Conservation (phyloP, 352 stramenopile genomes). For the Poterioochromonas sp. region DNA sequence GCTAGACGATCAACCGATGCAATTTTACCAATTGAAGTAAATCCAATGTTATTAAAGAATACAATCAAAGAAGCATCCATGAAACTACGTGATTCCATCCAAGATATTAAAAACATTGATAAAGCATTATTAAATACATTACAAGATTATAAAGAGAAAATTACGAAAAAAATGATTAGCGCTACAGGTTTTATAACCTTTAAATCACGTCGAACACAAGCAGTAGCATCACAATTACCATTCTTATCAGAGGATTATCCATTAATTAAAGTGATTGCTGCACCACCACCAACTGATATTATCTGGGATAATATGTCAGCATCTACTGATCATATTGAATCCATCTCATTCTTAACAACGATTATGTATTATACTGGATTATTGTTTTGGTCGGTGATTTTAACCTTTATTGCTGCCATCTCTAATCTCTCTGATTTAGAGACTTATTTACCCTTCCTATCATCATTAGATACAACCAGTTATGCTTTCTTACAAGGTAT, state of each 20-base stretch:
- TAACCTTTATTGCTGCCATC: conserved; percentile 6
- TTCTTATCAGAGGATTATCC: not conserved
- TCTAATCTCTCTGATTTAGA: not conserved
- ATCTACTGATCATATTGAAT: not conserved
- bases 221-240: not conserved
- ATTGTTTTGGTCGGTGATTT: not conserved
- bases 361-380: conserved; percentile 28
- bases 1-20: not conserved
- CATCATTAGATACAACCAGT: not conserved
- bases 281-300: conserved; percentile 4
- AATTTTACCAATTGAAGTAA: not conserved
- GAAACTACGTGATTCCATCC: not conserved
- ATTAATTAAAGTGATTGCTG: not conserved
- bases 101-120: not conserved
- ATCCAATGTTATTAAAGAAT: not conserved
- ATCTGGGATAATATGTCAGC: conserved; percentile 25
- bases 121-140: not conserved
- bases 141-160: not conserved
- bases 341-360: not conserved
- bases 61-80: too few species aligned
- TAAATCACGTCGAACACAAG: not conserved
- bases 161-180: not conserved
- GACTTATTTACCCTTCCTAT: conserved; percentile 10
- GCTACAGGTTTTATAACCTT: conserved; percentile 31
- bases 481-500: conserved; percentile 6